Percentiles rank a stretch among this genome's conserved stretches.
phyloP scores from a whole-genome alignment of 371 early-diverging fungal species.

The Fennellomyces sp. region DNA sequence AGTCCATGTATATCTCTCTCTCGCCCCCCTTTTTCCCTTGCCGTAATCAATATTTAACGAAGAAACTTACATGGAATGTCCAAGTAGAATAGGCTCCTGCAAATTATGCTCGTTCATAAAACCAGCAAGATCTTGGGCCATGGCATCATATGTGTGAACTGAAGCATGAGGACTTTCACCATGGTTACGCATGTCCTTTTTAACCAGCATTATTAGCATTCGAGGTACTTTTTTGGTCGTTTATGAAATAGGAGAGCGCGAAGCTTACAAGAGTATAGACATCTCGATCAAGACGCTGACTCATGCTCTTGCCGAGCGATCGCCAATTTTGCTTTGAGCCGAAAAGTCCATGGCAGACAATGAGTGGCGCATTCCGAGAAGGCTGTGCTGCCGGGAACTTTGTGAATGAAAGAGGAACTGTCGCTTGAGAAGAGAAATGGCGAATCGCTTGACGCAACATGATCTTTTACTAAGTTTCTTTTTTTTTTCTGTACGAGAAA shows the following conservation, averaged over 20 bases:
- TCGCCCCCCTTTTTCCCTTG: too few species aligned
- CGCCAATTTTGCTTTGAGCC: conserved; percentile 96
- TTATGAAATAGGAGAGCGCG: not conserved
- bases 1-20: not conserved
- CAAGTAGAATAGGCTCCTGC: conserved; percentile 65
- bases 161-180: conserved; percentile 83
- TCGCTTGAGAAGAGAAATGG: not conserved
- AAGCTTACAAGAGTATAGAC: conserved; percentile 65
- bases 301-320: conserved; percentile 78
- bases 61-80: conserved; percentile 82
- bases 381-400: conserved; percentile 7
- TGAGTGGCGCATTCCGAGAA: conserved; percentile 11
- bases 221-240: too few species aligned
- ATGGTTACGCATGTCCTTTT: conserved; percentile 90
- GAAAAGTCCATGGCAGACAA: conserved; percentile 85
- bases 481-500: not conserved
- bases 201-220: too few species aligned
- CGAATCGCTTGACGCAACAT: conserved; percentile 2
- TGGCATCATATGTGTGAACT: conserved; percentile 72
- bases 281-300: conserved; percentile 56
- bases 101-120: conserved; percentile 66
- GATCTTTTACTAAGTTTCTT: not conserved
- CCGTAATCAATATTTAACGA: too few species aligned
- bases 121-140: conserved; percentile 77
- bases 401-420: conserved; percentile 7